Conservation (phyloP, 2,329 filamentous ascomycete genomes). For the Hypomyces perniciosus region DNA sequence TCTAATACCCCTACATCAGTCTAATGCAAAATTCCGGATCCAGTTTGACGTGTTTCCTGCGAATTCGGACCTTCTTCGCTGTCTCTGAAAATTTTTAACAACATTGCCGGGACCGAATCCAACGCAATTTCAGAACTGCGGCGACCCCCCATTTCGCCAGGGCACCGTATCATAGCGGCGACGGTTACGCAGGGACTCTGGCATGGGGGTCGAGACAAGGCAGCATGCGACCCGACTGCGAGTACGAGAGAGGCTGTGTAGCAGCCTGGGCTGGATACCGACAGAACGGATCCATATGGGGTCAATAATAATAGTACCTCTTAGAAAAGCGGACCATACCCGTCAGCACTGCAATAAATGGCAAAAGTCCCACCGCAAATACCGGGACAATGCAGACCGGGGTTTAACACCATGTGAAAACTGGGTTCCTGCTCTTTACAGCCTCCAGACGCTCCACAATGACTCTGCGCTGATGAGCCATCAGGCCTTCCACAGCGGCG, state of each 20-base stretch:
- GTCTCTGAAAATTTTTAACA: too few species aligned
- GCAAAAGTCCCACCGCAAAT: background rate
- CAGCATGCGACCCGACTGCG: too few species aligned
- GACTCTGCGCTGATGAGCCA: conserved; percentile 84
- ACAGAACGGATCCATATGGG: background rate
- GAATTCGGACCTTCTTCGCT: too few species aligned
- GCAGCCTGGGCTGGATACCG: background rate
- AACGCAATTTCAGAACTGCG: too few species aligned
- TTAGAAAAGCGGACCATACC: background rate
- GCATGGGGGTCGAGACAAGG: too few species aligned
- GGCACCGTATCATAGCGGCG: too few species aligned
- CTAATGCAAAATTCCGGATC: too few species aligned
- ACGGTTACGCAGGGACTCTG: too few species aligned
- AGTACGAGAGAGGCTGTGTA: background rate
- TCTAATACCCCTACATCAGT: too few species aligned
- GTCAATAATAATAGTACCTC: background rate
- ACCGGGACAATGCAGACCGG: conserved; percentile 3
- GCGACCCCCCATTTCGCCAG: too few species aligned
- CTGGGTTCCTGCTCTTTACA: conserved; percentile 89
- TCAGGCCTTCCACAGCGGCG: conserved; percentile 88
- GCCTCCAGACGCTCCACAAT: conserved; percentile 95
- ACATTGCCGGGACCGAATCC: too few species aligned
- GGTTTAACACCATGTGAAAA: conserved; percentile 90
- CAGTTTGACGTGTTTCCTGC: too few species aligned
- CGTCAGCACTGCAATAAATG: background rate